phyloP scores from a whole-genome alignment of 495 filamentous ascomycete genomes.

The Diplogelasinospora grovesii region DNA sequence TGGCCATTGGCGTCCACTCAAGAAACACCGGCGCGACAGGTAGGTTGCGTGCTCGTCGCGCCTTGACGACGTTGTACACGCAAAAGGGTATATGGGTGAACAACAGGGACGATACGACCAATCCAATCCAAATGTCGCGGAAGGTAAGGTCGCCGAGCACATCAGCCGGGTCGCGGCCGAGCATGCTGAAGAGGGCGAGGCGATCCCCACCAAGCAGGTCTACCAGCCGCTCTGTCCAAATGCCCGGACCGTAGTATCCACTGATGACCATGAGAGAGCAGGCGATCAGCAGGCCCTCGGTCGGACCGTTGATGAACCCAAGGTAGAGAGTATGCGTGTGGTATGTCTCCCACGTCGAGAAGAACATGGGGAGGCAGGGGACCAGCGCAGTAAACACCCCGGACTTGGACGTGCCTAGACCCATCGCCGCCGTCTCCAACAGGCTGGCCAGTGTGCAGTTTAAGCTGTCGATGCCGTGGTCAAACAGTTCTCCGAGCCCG shows the following conservation, averaged over 20 bases:
- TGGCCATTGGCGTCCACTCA: slow-evolving; percentile 87
- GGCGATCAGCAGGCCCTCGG: slow-evolving; percentile 87
- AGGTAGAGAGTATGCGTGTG: slow-evolving; percentile 97
- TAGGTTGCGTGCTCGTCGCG: slow-evolving; percentile 62
- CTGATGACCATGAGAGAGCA: slow-evolving; percentile 78
- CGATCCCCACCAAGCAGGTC: slow-evolving; percentile 55
- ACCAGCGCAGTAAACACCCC: slow-evolving; percentile 88
- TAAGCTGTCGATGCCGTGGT: slow-evolving; percentile 95
- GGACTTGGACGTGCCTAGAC: slow-evolving; percentile 68
- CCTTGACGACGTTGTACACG: slow-evolving; percentile 73
- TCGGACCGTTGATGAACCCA: slow-evolving; percentile 94
- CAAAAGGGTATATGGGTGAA: slow-evolving; percentile 75
- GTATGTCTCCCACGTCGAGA: slow-evolving; percentile 99
- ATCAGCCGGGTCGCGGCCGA: slow-evolving; percentile 41
- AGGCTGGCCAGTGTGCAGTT: slow-evolving; percentile 92
- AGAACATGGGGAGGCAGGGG: slow-evolving; percentile 95
- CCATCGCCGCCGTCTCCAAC: slow-evolving; percentile 86
- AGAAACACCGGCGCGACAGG: slow-evolving; percentile 81
- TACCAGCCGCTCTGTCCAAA: slow-evolving; percentile 73
- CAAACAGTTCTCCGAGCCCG: slow-evolving; percentile 91
- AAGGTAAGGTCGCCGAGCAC: slow-evolving; percentile 61
- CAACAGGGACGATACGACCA: slow-evolving; percentile 67
- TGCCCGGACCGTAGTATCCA: slow-evolving; percentile 78
- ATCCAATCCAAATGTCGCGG: slow-evolving; percentile 80
- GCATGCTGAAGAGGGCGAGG: slow-evolving; percentile 16